phyloP scores from a whole-genome alignment of 2,329 filamentous ascomycete species.

The Herpotrichia juniperi region DNA sequence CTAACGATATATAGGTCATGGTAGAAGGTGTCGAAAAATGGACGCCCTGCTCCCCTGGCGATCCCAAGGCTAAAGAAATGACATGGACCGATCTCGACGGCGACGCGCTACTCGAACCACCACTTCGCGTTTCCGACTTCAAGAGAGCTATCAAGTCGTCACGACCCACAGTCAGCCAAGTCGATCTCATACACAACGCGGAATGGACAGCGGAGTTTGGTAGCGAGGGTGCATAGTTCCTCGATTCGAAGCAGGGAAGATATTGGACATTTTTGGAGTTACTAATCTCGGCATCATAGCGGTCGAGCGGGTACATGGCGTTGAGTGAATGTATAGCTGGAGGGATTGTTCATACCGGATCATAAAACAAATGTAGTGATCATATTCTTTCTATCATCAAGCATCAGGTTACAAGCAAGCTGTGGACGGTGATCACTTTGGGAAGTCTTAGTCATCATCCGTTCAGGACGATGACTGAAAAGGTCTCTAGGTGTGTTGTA shows the following conservation, averaged over 20 bases:
- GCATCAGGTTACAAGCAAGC: no score
- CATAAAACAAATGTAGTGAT: background rate
- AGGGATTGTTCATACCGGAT: background rate
- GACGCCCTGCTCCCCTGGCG: conserved; percentile 94
- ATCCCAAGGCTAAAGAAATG: conserved; percentile 87
- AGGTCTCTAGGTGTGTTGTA: no score
- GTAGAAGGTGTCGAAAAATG: conserved; percentile 70
- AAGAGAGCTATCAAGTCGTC: conserved; percentile 87
- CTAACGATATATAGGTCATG: conserved; percentile 62
- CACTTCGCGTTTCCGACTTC: conserved; percentile 89
- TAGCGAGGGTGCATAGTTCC: conserved; percentile 73
- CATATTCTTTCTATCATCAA: background rate
- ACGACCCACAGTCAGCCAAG: conserved; percentile 85
- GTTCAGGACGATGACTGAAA: no score
- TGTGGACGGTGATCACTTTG: no score
- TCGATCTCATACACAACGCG: conserved; percentile 81
- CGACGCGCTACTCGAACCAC: conserved; percentile 83
- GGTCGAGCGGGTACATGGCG: background rate
- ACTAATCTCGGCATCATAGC: background rate
- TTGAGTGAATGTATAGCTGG: background rate
- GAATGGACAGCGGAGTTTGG: conserved; percentile 98
- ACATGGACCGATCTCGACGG: conserved; percentile 87
- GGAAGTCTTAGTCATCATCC: no score
- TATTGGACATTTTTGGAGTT: conserved; percentile 2
- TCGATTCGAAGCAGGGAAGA: background rate